Conservation (phyloP, 176 grass and related monocot species). For the Raddia distichophylla region DNA sequence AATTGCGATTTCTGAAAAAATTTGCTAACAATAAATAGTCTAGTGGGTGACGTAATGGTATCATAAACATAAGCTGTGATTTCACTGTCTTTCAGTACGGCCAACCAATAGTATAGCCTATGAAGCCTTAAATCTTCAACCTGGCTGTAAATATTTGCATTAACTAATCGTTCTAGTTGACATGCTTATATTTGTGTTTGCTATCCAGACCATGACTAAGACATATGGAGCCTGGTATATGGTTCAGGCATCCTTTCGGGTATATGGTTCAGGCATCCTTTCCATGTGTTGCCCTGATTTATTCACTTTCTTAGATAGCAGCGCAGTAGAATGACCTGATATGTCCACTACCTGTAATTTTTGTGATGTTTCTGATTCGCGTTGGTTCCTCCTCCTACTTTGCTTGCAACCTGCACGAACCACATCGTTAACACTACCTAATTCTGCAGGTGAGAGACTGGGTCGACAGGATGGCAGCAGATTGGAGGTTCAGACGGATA, state of each 20-base stretch:
- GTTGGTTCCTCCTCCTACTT: background rate
- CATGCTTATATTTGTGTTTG: background rate
- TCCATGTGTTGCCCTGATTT: background rate
- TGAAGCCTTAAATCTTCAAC: background rate
- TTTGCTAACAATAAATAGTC: background rate
- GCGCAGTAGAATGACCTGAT: background rate
- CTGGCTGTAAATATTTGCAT: background rate
- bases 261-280: background rate
- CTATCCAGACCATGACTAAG: background rate
- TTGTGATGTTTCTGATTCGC: background rate
- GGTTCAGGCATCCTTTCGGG: background rate
- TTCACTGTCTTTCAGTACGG: background rate
- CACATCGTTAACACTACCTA: background rate
- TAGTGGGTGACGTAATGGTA: background rate
- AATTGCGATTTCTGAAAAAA: background rate
- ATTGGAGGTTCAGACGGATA: constrained; percentile 69
- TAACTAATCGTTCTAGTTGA: background rate
- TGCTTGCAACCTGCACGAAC: background rate
- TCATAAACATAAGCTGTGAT: background rate
- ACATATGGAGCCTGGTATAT: background rate
- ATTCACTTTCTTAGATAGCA: background rate
- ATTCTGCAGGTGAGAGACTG: constrained; percentile 72
- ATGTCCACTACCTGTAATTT: background rate
- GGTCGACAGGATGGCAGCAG: constrained; percentile 63
- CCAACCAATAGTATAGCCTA: background rate